Percentiles rank a stretch among this genome's conserved stretches.
Conservation (phyloP, 2,329 filamentous ascomycete species). For the Aschersonia sp. region DNA sequence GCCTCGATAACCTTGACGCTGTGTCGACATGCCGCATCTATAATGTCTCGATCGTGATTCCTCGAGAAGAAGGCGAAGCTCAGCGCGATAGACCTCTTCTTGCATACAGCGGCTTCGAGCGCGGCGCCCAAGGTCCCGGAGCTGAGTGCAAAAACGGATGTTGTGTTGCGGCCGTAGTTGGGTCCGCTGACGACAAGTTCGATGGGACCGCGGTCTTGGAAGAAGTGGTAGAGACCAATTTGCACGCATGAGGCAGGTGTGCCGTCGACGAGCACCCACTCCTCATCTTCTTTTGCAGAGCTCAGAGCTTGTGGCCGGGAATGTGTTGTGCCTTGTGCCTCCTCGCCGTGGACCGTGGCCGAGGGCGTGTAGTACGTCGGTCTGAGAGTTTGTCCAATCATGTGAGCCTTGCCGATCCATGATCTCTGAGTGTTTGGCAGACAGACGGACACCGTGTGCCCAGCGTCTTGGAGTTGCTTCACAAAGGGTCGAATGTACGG, state of each 20-base stretch:
- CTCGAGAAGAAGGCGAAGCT: constrained; percentile 81
- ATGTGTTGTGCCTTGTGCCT: constrained; percentile 50
- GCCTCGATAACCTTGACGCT: constrained; percentile 67
- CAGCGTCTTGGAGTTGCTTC: constrained; percentile 53
- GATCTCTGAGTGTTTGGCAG: constrained; percentile 84
- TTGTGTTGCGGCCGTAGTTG: constrained; percentile 74
- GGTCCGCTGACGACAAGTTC: constrained; percentile 69
- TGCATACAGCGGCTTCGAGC: constrained; percentile 61
- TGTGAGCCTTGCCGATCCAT: constrained; percentile 97
- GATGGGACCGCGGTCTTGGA: constrained; percentile 53
- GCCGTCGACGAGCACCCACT: constrained; percentile 71
- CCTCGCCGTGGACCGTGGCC: constrained; percentile 22
- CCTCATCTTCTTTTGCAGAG: constrained; percentile 34
- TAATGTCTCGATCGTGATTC: constrained; percentile 70
- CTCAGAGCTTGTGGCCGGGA: constrained; percentile 36
- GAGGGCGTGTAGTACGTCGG: constrained; percentile 66
- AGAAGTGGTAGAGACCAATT: constrained; percentile 70
- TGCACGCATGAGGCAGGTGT: constrained; percentile 72
- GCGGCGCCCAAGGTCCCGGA: constrained; percentile 67
- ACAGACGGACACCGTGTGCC: constrained; percentile 81
- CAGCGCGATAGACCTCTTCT: constrained; percentile 60
- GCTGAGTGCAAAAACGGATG: constrained; percentile 63
- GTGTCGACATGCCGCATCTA: constrained; percentile 61
- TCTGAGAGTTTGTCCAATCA: constrained; percentile 77
- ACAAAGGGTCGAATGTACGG: constrained; percentile 69